Conservation (phyloP, 305 asterid species). For the Fraxinus baroniana region DNA sequence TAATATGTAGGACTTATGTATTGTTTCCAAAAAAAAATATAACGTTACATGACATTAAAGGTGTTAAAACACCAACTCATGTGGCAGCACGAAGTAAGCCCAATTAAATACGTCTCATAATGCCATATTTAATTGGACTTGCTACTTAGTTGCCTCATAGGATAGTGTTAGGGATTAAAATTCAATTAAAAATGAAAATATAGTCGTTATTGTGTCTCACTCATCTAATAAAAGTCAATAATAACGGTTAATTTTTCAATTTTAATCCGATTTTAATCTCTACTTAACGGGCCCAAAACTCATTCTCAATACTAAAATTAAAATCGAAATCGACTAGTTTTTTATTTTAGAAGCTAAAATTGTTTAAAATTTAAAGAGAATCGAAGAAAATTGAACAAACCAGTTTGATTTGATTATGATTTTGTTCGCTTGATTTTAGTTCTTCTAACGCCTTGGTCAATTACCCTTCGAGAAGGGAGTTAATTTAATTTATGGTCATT, state of each 20-base stretch:
- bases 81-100: no score
- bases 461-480: background rate
- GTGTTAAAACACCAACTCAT: background rate
- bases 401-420: background rate
- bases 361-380: background rate
- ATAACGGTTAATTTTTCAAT: no score
- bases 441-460: background rate
- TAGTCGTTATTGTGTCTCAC: rapidly evolving
- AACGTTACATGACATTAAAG: background rate
- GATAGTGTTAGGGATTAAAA: background rate
- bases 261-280: no score
- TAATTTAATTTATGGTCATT: background rate
- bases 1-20: no score
- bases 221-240: no score
- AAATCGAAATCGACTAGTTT: background rate
- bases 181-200: no score
- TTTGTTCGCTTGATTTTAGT: background rate
- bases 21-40: no score
- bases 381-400: background rate
- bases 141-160: background rate
- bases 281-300: no score
- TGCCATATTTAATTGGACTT: background rate
- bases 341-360: background rate
- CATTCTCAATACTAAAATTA: no score
- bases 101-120: background rate